Conservation (phyloP, 2,329 filamentous ascomycete genomes). For the Lasiodiplodia sp. region DNA sequence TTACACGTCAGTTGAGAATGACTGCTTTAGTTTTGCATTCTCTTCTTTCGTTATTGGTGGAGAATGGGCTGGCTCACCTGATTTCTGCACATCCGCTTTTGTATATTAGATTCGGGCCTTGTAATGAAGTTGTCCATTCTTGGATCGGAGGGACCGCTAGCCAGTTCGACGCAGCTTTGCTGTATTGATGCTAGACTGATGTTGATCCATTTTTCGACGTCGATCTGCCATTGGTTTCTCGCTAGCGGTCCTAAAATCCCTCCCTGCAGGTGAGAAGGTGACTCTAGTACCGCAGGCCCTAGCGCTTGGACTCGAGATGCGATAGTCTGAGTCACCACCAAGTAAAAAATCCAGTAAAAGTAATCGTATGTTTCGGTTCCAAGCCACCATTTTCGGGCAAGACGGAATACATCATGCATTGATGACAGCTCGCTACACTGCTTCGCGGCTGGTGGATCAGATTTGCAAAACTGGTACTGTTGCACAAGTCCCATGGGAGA, state of each 20-base stretch:
- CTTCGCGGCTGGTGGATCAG: constrained; percentile 5
- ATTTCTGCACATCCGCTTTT: constrained; percentile 5
- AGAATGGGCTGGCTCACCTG: background rate
- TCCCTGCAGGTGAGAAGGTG: constrained; percentile 11
- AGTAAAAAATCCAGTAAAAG: no score
- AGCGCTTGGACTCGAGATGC: background rate
- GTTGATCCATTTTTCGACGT: constrained; percentile 31
- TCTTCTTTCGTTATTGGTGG: no score
- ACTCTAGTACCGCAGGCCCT: background rate
- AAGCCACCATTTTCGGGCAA: background rate
- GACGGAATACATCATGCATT: background rate
- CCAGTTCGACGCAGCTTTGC: constrained; percentile 22
- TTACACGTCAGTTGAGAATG: no score
- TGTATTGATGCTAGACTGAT: constrained; percentile 31
- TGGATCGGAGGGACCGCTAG: constrained; percentile 16
- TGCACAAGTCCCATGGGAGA: constrained; percentile 27
- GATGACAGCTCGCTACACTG: constrained; percentile 7
- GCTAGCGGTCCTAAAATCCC: constrained; percentile 24
- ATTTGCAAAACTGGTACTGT: constrained; percentile 31
- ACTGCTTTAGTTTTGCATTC: background rate
- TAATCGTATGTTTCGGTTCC: background rate
- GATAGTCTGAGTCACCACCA: no score
- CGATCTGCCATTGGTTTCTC: constrained; percentile 32
- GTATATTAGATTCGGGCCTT: background rate
- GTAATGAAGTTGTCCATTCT: background rate